These are phyloP conservation scores for Diutina neorugosa DNA, from an alignment of 1,139 yeast species.

Conservation along the genomic window DNA sequence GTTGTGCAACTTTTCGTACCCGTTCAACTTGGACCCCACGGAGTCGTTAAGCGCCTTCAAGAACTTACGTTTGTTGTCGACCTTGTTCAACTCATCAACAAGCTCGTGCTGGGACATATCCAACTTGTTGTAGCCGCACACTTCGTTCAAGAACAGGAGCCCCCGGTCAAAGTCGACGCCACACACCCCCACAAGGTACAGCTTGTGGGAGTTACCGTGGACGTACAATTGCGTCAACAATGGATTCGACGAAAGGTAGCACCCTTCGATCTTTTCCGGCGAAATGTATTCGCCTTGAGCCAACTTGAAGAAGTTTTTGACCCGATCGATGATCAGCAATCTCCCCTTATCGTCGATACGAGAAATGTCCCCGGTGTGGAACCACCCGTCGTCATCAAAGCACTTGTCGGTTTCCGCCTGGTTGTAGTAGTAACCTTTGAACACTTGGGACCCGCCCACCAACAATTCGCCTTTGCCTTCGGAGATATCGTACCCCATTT, in stretches of 20 bases:
- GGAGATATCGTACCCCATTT: slow-evolving; percentile 1
- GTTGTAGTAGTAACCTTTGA: slow-evolving; percentile 24
- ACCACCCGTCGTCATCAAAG: slow-evolving; percentile 16
- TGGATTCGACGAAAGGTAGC: slow-evolving; percentile 9
- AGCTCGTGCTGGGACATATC: slow-evolving; percentile 4
- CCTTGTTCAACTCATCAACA: slow-evolving; percentile 13
- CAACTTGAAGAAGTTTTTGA: slow-evolving; percentile 12
- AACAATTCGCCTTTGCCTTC: slow-evolving; percentile 24
- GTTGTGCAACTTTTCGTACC: slow-evolving; percentile 28
- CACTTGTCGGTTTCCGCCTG: slow-evolving; percentile 26
- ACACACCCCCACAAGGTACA: slow-evolving; percentile 9
- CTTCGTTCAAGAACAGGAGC: slow-evolving; percentile 7
- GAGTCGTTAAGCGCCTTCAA: slow-evolving; percentile 18
- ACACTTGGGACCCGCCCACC: slow-evolving; percentile 29
- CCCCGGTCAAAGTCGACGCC: slow-evolving; percentile 9
- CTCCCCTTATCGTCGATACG: slow-evolving; percentile 9
- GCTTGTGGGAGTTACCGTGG: slow-evolving; percentile 9
- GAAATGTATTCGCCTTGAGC: slow-evolving; percentile 11
- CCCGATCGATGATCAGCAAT: slow-evolving; percentile 9
- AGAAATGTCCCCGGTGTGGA: slow-evolving; percentile 10
- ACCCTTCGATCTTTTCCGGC: slow-evolving; percentile 10
- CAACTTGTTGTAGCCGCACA: slow-evolving; percentile 6
- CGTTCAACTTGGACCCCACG: slow-evolving; percentile 15
- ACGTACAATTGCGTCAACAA: slow-evolving; percentile 9
- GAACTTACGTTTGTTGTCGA: slow-evolving; percentile 15